These are phyloP conservation scores for Aurifilum marmelostoma DNA, from an alignment of 2,329 filamentous ascomycete genomes.

Conservation along the genomic window DNA sequence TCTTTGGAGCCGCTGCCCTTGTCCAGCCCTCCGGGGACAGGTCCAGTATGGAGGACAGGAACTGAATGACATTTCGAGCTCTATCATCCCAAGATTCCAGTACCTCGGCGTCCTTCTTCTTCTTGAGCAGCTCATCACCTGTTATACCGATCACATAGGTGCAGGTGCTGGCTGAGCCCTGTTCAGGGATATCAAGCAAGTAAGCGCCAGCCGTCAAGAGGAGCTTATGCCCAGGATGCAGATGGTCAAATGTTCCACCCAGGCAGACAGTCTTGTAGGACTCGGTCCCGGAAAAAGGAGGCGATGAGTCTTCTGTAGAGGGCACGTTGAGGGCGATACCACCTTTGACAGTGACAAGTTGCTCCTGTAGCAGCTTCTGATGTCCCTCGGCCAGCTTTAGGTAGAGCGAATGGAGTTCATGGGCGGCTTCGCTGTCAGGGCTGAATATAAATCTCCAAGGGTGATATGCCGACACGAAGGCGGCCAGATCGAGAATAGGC, in stretches of 20 bases:
- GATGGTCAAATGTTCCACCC: conserved; percentile 94
- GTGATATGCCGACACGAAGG: conserved; percentile 56
- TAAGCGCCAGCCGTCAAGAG: conserved; percentile 86
- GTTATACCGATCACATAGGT: conserved; percentile 84
- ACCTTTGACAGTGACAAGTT: conserved; percentile 55
- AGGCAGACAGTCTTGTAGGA: conserved; percentile 71
- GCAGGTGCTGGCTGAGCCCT: conserved; percentile 46
- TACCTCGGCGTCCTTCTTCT: conserved; percentile 84
- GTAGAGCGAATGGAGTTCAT: conserved; percentile 57
- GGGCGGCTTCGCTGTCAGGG: conserved; percentile 66
- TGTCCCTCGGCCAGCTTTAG: conserved; percentile 50
- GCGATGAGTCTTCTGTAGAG: conserved; percentile 27
- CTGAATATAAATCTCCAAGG: conserved; percentile 70
- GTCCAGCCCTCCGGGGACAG: conserved; percentile 48
- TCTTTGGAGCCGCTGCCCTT: conserved; percentile 43
- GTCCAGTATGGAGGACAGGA: conserved; percentile 68
- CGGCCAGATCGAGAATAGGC: conserved; percentile 51
- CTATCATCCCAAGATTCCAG: conserved; percentile 81
- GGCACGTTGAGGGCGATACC: conserved; percentile 51
- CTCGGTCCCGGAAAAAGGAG: conserved; percentile 33
- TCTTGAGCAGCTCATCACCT: conserved; percentile 80
- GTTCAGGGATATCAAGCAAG: conserved; percentile 59
- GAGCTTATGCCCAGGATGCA: conserved; percentile 95
- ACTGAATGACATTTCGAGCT: conserved; percentile 69
- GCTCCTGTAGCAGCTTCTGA: conserved; percentile 52